These are phyloP conservation scores for Cladophialophora immunda DNA, from an alignment of 2,329 filamentous ascomycete genomes.

Conservation along the genomic window DNA sequence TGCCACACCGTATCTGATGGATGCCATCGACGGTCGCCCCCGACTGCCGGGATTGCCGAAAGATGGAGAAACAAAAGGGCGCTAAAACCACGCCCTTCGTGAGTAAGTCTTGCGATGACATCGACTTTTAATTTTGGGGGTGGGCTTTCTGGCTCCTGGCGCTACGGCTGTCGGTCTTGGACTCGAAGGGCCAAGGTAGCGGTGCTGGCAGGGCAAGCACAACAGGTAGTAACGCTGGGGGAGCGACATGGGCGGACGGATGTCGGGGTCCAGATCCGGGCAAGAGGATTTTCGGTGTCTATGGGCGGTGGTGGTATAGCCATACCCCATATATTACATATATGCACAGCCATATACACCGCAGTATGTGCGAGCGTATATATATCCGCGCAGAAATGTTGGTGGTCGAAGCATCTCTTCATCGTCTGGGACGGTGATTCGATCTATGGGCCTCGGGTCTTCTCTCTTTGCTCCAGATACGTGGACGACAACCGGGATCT, in stretches of 20 bases:
- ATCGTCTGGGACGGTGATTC: background rate
- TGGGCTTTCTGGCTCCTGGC: background rate
- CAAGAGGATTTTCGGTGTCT: background rate
- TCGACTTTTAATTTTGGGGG: background rate
- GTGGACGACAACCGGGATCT: background rate
- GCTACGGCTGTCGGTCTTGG: conserved; percentile 1
- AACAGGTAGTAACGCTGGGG: too few species aligned
- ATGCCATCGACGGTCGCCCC: background rate
- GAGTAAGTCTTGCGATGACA: background rate
- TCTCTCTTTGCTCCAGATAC: background rate
- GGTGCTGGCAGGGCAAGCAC: background rate
- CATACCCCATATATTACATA: background rate
- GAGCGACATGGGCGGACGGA: background rate
- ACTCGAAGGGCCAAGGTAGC: background rate
- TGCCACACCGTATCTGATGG: too few species aligned
- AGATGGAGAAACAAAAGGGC: background rate
- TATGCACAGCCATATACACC: too few species aligned
- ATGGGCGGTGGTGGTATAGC: background rate
- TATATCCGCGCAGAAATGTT: background rate
- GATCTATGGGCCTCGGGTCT: background rate
- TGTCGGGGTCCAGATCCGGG: background rate
- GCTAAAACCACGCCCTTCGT: background rate
- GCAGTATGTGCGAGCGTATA: background rate
- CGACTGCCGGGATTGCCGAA: background rate
- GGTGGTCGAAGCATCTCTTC: background rate